phyloP scores from a whole-genome alignment of 2,329 filamentous ascomycete genomes.

The Verticillium zaregamsianum region DNA sequence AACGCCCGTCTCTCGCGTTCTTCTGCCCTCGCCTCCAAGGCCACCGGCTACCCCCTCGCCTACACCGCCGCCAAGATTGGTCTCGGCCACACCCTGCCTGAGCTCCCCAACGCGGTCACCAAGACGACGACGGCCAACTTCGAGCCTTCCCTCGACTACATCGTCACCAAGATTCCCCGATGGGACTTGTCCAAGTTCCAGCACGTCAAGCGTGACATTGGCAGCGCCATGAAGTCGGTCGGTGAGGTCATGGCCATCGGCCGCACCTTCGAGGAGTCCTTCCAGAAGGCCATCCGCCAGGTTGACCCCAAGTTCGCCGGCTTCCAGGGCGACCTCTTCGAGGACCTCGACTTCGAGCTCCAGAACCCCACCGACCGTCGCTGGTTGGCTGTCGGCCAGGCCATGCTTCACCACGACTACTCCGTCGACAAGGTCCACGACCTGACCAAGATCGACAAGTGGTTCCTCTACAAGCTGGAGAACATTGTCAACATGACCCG shows the following conservation, averaged over 20 bases:
- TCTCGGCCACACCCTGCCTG: constrained; percentile 88
- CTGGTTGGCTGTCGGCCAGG: constrained; percentile 96
- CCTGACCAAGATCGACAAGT: constrained; percentile 97
- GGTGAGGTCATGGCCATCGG: constrained; percentile 99
- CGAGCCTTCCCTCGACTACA: constrained; percentile 94
- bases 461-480: constrained; percentile 98
- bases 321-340: constrained; percentile 93
- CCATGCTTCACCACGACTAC: constrained; percentile 96
- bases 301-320: constrained; percentile 90
- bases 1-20: constrained; percentile 98
- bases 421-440: constrained; percentile 88
- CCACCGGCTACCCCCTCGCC: constrained; percentile 92
- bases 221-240: constrained; percentile 97
- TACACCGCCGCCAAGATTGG: constrained; percentile 99
- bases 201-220: constrained; percentile 96
- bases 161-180: constrained; percentile 96
- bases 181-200: constrained; percentile 99
- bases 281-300: constrained; percentile 97
- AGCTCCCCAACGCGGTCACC: constrained; percentile 95
- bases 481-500: constrained; percentile 91
- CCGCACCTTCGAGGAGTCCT: constrained; percentile 96
- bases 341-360: constrained; percentile 84
- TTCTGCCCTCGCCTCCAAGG: constrained; percentile 94
- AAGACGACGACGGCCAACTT: constrained; percentile 99
- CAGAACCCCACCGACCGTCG: constrained; percentile 92